Evolutionary conservation across 192 early-diverging fungal genomes (phyloP), one percentile per base, ranked within the genome.

Genomic region (Backusella macrospora): DNA sequence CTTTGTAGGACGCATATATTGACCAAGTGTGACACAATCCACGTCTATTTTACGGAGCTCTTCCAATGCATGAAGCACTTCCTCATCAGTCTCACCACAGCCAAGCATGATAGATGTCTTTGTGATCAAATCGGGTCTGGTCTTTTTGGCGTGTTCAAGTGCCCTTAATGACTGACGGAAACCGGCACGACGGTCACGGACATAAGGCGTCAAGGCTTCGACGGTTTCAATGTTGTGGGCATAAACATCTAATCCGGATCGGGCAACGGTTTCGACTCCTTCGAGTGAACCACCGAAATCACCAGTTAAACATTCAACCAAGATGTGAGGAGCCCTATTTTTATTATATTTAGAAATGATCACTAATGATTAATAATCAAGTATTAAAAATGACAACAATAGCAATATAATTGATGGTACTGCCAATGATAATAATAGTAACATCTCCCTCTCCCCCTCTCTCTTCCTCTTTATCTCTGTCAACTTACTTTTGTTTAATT

Each of bases 1-100:
- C 87, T 98, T 99, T 23, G 97, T 98, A n/a, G 97, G 97, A 55
- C 95, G 89, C 97, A 99, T 99, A 80, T 99, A 99, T 82, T 99
- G 97, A n/a, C 97, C 97, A 70, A 99, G 83, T 10, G 97, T 99
- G 18, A 99, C 88, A 48, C 95, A 94, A 76, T 99, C 97, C 23
- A 98, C 96, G 47, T 92, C 87, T 14, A 90, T 85, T 23, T 88
- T 85, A 62, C 96, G 84, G 69, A 98, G 78, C 72, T 90, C 96
- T 77, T 93, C 87, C 80, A 99, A 81, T 1, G 97, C 91, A 67
- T 93, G 86, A 80, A 92, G 66, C 3, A 99, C 95, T 80, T 99
- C 96, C 18, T 90, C 94, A 73, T 99, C 97, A 10, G 91, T 94
- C 82, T 99, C 97, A 13, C 97, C 97, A 55, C 95, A 90, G 38